Evolutionary conservation across 225 moss, liverwort and hornwort species (phyloP), one percentile per base, ranked within the genome.

Genomic region (Straminergon stramineum): DNA sequence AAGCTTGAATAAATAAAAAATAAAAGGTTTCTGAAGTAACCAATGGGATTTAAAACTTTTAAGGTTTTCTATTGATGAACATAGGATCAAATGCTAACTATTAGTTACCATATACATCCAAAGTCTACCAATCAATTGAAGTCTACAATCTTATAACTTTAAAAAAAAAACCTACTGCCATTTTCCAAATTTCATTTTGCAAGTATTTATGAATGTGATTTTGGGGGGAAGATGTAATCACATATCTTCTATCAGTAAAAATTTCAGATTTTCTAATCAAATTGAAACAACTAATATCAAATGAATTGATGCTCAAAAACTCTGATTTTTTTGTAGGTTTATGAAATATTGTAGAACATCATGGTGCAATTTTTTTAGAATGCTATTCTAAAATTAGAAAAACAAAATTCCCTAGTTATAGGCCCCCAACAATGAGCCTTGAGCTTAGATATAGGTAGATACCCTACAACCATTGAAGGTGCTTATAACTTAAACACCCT

Each of bases 141-240:
- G 24, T 70, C 41, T 70, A 39, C 4, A 70, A 70, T 13, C 13
- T 39, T 70, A 7, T 39, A 7, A 69, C 2, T 13, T 2, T 69
- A 7, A 13, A n/a, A 22, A n/a, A 22, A 0, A 13, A 69, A 22
- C 4, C 2, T 7, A 2, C 2, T 39, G 13, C 2, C 4, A 70
- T 39, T 70, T 70, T 39, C 14, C 7, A 70, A 70, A 24, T 1
- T 24, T 23, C 8, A 70, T 14, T 70, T 70, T 70, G 4, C 5
- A 24, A 23, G 24, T 22, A 70, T 70, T 6, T 14, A 70, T 23
- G 1, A 69, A 69, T n/a, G n/a, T n/a, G 23, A 48, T 48, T 48
- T 48, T 48, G 48, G 48, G 48, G 9, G 48, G 9, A 48, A 48
- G 13, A 70, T 39, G 14, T 24, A 2, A 14, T 41, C 21, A 21